Conservation (phyloP, 768 basidiomycete genomes). For the Amanita jacksonii region DNA sequence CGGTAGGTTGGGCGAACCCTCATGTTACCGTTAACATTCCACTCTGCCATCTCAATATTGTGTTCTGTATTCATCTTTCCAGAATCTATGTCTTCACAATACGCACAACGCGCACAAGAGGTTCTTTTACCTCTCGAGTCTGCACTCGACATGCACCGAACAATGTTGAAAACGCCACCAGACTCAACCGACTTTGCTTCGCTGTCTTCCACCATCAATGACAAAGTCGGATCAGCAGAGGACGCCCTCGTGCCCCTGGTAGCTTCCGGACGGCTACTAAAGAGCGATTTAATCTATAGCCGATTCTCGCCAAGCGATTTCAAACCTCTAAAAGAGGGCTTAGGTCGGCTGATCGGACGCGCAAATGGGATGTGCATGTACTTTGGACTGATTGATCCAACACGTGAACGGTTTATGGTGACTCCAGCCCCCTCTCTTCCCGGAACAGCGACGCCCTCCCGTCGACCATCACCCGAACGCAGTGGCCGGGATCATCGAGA, state of each 20-base stretch:
- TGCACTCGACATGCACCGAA: slow-evolving; percentile 36
- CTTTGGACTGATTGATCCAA: slow-evolving; percentile 55
- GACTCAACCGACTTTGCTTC: slow-evolving; percentile 29
- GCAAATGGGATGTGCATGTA: slow-evolving; percentile 57
- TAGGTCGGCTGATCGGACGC: slow-evolving; percentile 42
- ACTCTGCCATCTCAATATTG: slow-evolving; percentile 46
- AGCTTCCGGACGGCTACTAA: slow-evolving; percentile 41
- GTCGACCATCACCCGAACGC: slow-evolving; percentile 20
- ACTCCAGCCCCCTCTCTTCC: slow-evolving; percentile 32
- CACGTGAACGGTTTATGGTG: slow-evolving; percentile 44
- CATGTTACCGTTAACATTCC: slow-evolving; percentile 48
- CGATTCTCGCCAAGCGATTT: slow-evolving; percentile 55
- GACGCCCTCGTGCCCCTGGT: slow-evolving; percentile 41
- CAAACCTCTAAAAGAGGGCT: slow-evolving; percentile 34
- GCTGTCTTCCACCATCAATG: slow-evolving; percentile 21
- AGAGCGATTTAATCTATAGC: slow-evolving; percentile 48
- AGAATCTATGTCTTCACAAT: slow-evolving; percentile 48
- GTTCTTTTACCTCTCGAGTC: slow-evolving; percentile 40
- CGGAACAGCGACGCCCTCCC: slow-evolving; percentile 14
- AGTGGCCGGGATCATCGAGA: background rate
- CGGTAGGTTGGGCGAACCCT: slow-evolving; percentile 38
- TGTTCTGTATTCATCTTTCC: slow-evolving; percentile 53
- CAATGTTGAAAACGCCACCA: slow-evolving; percentile 34
- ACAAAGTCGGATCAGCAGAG: slow-evolving; percentile 31
- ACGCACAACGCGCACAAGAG: slow-evolving; percentile 37